Base-by-base conservation (phyloP, 495 filamentous ascomycete species). In the Delitschia confertaspora region DNA sequence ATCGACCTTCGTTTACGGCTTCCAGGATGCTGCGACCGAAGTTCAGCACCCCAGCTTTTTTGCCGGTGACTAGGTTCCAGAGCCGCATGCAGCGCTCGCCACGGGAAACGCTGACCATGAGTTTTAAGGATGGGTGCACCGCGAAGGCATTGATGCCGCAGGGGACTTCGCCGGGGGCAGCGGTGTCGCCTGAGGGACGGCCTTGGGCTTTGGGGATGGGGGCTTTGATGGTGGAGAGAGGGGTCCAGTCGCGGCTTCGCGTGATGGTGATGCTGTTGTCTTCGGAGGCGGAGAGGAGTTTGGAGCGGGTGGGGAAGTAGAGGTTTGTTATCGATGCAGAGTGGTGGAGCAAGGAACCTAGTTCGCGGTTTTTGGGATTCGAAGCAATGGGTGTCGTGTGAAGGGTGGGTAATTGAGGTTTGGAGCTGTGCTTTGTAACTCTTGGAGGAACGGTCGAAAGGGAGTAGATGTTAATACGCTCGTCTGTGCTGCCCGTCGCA, bases 61-160 rank as follows among this genome's bases (percentile, higher is more conserved):
- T 93, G 3, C 88, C 93, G 20, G 91, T 96, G 55, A 95, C 85
- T 36, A 99, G 58, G 56, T 99, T 96, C 91, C 91, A 99, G 47
- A 96, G 66, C 49, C 91, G 69, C 83, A 99, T 88, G 54, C 78
- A 87, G 39, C 76, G 74, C 69, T 96, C 93, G 29, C 88, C 88
- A 47, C 79, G 83, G 20, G 83, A 79, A 3, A 96, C 88, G 55
- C 76, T 88, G 33, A 99, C 72, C 79, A 95, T 91, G 39, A 99
- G 73, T 67, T 95, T 96, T 74, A 88, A 84, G 63, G 82, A 88
- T 3, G 91, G 93, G 56, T 99, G 93, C 3, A 96, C 79, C 8
- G 93, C 88, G 66, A 96, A 86, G 59, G 88, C 87, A 56, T 94
- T 96, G 33, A 99, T 75, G 9, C 91, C 91, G n/a, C 79, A 71